These are phyloP conservation scores for Xylariaceae sp. DNA, from an alignment of 2,329 filamentous ascomycete genomes.

Conservation along the genomic window DNA sequence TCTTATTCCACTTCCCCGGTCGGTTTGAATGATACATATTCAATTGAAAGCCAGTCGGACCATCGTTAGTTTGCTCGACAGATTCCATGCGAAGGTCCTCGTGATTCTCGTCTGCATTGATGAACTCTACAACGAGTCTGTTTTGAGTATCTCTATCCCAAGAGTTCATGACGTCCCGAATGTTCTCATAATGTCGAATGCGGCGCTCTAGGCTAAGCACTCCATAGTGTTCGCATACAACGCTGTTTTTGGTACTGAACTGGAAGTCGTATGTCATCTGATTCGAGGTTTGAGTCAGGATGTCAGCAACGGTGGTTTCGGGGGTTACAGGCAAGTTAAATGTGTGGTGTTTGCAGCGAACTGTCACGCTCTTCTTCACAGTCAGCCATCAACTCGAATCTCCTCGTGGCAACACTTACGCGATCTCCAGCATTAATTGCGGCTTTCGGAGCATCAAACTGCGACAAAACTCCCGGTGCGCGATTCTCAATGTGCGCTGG, in stretches of 20 bases:
- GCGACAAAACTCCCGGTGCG: slow-evolving; percentile 44
- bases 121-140: slow-evolving; percentile 62
- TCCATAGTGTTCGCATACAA: slow-evolving; percentile 74
- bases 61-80: slow-evolving; percentile 54
- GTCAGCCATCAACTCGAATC: slow-evolving; percentile 24
- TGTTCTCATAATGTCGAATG: slow-evolving; percentile 77
- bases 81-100: slow-evolving; percentile 61
- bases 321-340: slow-evolving; percentile 69
- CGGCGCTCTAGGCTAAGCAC: slow-evolving; percentile 76
- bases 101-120: slow-evolving; percentile 51
- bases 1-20: slow-evolving; percentile 84
- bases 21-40: slow-evolving; percentile 77
- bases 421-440: slow-evolving; percentile 77
- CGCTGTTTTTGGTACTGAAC: slow-evolving; percentile 61
- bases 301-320: slow-evolving; percentile 69
- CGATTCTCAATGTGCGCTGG: slow-evolving; percentile 38
- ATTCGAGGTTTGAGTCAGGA: slow-evolving; percentile 64
- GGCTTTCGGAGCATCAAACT: slow-evolving; percentile 72
- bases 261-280: slow-evolving; percentile 52
- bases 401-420: slow-evolving; percentile 45
- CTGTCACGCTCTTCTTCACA: slow-evolving; percentile 56
- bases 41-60: slow-evolving; percentile 64
- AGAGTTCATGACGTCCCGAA: slow-evolving; percentile 86
- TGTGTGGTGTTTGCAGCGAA: slow-evolving; percentile 67
- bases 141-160: slow-evolving; percentile 85